Base-by-base conservation (phyloP, 306 rosid species). In the Malus domestica region DNA sequence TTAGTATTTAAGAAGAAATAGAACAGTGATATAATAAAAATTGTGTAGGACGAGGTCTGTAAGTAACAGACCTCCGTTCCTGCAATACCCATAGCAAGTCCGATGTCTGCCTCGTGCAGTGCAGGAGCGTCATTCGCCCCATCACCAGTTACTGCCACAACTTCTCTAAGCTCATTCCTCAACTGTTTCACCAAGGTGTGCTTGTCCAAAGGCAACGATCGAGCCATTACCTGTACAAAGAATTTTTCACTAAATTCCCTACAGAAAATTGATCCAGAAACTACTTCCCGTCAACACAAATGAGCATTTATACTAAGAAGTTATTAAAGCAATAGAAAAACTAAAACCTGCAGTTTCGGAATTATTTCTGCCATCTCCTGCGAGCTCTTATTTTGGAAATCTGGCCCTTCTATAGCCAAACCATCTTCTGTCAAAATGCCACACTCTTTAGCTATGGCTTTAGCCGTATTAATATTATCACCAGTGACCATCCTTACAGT, bases 71-170 rank as follows among this genome's bases (percentile, higher is more conserved):
- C 97, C 97, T 95, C 99, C n/a, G 97, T 95, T 72, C 98, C 98
- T 20, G 93, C 94, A 70, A 90, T 89, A 49, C 98, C 97, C 97
- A 92, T 95, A 33, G 97, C 95, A 38, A 95, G 90, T 80, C 97
- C 99, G 77, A 92, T 90, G 78, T 95, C 97, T 15, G 97, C 93
- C 85, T 95, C 97, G 35, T 87, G 97, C 86, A 95, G 82, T 10
- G 96, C 97, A 11, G 96, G 97, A 70, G 99, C 97, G 74, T 95
- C 99, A 59, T 95, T 95, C 61, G 98, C 92, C 40, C 98, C 96
- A 77, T 92, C 98, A 65, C 97, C 96, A 9, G 97, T 95, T 65
- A 92, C 97, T 42, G 97, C 98, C 77, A 95, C 97, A 75, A 95
- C 97, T 83, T 92, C 96, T 46, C 83, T 61, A 32, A 83, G 80